Evolutionary conservation across 805 yeast genomes (phyloP).

Genomic region (Myxozyma geophila): DNA sequence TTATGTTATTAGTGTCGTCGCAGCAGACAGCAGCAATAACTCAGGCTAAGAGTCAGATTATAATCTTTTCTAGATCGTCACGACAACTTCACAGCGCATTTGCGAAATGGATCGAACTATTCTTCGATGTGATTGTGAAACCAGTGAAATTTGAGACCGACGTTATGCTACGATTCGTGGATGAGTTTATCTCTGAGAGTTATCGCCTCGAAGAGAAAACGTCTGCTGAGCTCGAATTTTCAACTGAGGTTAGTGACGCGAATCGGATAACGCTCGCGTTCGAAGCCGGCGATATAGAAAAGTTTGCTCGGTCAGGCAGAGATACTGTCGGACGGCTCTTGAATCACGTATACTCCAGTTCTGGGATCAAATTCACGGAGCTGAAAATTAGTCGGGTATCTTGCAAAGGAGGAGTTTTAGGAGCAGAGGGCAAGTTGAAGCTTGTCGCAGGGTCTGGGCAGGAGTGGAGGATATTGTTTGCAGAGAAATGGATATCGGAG

Average conservation of each 20-base stretch:
- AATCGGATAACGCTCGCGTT: conserved; percentile 17
- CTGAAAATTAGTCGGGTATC: conserved; percentile 8
- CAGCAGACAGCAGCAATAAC: not conserved
- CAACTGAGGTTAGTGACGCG: conserved; percentile 3
- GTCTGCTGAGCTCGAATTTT: conserved; percentile 19
- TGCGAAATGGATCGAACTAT: conserved; percentile 23
- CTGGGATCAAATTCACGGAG: conserved; percentile 17
- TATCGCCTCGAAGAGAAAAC: not conserved
- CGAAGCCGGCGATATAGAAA: conserved; percentile 13
- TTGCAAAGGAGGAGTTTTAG: conserved; percentile 18
- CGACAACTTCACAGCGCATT: conserved; percentile 17
- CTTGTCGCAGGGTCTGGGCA: not conserved
- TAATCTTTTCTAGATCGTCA: conserved; percentile 18
- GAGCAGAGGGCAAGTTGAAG: conserved; percentile 25
- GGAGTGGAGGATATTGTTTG: conserved; percentile 11
- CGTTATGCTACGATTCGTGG: conserved; percentile 14
- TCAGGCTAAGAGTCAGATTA: not conserved
- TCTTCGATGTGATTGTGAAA: conserved; percentile 18
- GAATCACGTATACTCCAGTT: conserved; percentile 3
- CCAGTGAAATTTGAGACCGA: conserved; percentile 5
- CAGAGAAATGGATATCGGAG: conserved; percentile 2
- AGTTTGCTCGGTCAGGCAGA: conserved; percentile 2
- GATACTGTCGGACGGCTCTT: conserved; percentile 3
- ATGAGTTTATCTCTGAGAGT: conserved; percentile 9
- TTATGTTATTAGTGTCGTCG: conserved; percentile 10